Percentiles rank a stretch among this genome's conserved stretches.
These are phyloP conservation scores for Kodamaea laetipori DNA, from an alignment of 805 yeast genomes.

Conservation along the genomic window DNA sequence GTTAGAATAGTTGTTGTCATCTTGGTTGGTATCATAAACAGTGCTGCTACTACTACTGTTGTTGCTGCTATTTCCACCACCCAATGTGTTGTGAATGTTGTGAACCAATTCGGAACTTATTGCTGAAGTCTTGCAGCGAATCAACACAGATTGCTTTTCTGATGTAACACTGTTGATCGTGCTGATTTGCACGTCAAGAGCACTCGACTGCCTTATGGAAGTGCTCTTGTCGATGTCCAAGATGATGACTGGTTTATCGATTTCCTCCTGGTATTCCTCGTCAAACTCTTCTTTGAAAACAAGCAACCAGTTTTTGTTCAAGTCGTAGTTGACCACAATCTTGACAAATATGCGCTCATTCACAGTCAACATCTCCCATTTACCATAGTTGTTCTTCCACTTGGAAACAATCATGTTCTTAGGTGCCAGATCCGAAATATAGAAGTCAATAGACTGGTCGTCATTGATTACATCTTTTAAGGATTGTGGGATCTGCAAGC, in stretches of 20 bases:
- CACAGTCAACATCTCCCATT: slow-evolving; percentile 47
- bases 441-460: slow-evolving; percentile 40
- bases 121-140: slow-evolving; percentile 35
- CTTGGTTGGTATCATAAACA: slow-evolving; percentile 14
- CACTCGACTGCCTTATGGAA: slow-evolving; percentile 35
- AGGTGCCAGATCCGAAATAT: slow-evolving; percentile 35
- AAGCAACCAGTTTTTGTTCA: slow-evolving; percentile 38
- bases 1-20: slow-evolving; percentile 7
- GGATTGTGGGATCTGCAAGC: slow-evolving; percentile 35
- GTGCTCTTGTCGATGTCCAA: slow-evolving; percentile 30
- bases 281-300: slow-evolving; percentile 44
- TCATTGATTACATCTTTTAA: slow-evolving; percentile 41
- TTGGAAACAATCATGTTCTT: slow-evolving; percentile 42
- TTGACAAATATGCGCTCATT: slow-evolving; percentile 39
- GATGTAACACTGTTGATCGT: slow-evolving; percentile 34
- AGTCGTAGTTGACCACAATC: slow-evolving; percentile 40
- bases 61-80: slow-evolving; percentile 19
- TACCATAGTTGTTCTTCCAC: slow-evolving; percentile 45
- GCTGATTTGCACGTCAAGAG: slow-evolving; percentile 41
- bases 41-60: slow-evolving; percentile 22
- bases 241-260: slow-evolving; percentile 40
- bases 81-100: slow-evolving; percentile 32
- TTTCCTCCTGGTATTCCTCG: slow-evolving; percentile 28
- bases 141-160: slow-evolving; percentile 31
- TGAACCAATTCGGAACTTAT: slow-evolving; percentile 27